Conservation (phyloP, 2,329 filamentous ascomycete genomes). For the Ceratocystis huliohia region DNA sequence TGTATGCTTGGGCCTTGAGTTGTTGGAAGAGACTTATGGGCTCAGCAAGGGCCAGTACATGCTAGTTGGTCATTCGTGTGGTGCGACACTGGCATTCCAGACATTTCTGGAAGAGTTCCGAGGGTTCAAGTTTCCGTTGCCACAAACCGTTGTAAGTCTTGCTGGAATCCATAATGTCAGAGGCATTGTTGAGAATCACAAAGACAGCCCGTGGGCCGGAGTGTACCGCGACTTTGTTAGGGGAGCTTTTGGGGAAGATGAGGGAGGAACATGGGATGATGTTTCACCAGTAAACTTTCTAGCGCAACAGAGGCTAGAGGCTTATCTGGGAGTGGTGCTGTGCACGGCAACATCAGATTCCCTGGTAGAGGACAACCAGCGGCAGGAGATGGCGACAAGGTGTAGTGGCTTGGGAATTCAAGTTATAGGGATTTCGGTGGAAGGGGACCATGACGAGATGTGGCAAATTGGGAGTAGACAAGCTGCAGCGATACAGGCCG, state of each 20-base stretch:
- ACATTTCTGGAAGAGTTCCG: constrained; percentile 26
- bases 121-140: constrained; percentile 19
- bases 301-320: background rate
- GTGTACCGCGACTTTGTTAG: constrained; percentile 34
- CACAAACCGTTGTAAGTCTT: constrained; percentile 34
- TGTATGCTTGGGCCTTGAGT: constrained; percentile 39
- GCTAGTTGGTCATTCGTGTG: constrained; percentile 50
- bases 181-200: constrained; percentile 25
- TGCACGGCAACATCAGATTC: constrained; percentile 8
- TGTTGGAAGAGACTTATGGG: constrained; percentile 35
- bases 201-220: constrained; percentile 26
- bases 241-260: constrained; percentile 36
- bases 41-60: constrained; percentile 38
- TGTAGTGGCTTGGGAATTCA: background rate
- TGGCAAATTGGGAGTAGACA: constrained; percentile 12
- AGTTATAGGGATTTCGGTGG: background rate
- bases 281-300: constrained; percentile 30
- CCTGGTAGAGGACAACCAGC: constrained; percentile 16
- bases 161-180: constrained; percentile 41
- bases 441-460: constrained; percentile 16
- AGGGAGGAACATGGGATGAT: constrained; percentile 29
- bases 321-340: background rate
- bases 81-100: constrained; percentile 43
- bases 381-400: constrained; percentile 4
- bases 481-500: background rate